Base-by-base conservation (phyloP, 2,329 filamentous ascomycete genomes). In the Scedosporium apiospermum region DNA sequence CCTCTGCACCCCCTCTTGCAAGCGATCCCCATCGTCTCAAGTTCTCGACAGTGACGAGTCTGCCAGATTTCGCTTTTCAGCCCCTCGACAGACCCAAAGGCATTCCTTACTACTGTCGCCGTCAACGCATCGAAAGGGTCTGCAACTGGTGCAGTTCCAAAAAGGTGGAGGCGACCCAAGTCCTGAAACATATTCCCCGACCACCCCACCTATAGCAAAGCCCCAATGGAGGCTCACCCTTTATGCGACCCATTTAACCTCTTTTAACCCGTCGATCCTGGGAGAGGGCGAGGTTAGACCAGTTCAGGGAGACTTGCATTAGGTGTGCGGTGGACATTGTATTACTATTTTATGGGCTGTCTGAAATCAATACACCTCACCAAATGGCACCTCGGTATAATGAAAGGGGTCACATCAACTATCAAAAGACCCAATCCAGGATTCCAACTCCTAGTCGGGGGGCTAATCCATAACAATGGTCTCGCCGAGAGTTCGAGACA, bases 231-330 rank as follows among this genome's bases (percentile, higher is more conserved):
- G 30, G 18, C 18, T 27, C 60, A 9, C n/a, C 46, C 44, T n/a
- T 60, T 46, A 61, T 61, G 60, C 60, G 16, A 42, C 30, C 60
- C 27, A 61, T 61, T 61, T 57, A 61, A 61, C 49, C 60, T 61
- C 27, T 42, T 46, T 57, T 61, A 57, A 21, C 60, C 46, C 21
- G 60, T 26, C 7, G 60, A 55, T 57, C 60, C 42, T 38, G 14
- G 21, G 38, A 27, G 10, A 51, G 7, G 12, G 59, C 55, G 59
- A 21, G 27, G 18, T 57, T 42, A 7, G 27, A 51, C 26, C 12
- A n/a, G 44, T 51, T 30, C 26, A 27, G n/a, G 38, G 42, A 30
- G 6, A 38, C 2, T 26, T 27, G 18, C n/a, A 46, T 27, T 42
- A 60, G 21, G 30, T 34, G 6, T 6, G 21, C 21, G 34, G 41